Evolutionary conservation across 129 eudicot genomes (phyloP), one percentile per base, ranked within the genome.

Genomic region (Flaveria brownii): DNA sequence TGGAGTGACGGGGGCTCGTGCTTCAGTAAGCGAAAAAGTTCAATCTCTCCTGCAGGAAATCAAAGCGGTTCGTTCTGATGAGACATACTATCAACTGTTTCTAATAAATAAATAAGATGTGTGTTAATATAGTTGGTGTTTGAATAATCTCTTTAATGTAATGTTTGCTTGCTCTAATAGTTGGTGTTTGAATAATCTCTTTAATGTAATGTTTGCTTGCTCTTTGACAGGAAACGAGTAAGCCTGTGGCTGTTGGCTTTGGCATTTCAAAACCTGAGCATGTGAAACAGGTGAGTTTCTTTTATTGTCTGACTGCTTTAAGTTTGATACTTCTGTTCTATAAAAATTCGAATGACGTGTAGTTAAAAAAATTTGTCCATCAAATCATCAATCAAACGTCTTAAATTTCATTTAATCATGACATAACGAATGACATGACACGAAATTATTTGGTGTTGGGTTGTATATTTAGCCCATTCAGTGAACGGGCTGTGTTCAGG

Each of bases 221-320:
- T 2, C 55, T 68, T 79, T 71, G 51, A 54, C 87, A 94, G 98
- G 93, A 86, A 8, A 76, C 96, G 13, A 76, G 16, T 54, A 94
- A 94, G 79, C 97, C 98, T 3, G 96, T 94, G 54, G 98, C 98
- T 41, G 98, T 94, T 75, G 98, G 96, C 25, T 94, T 94, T 80
- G 98, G 98, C 77, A 91, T 94, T 71, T 94, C 98, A 59, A 84
- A 88, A 65, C 96, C 97, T 0, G 98, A 94, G 85, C 98, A 94
- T 73, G 97, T 94, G 75, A 89, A 89, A 69, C 96, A 84, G 93
- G 97, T 85, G 33, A 9, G 66, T 72, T 33, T 66, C 68, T 9
- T 65, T 80, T 68, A 42, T 17, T 43, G 8, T 26, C 16, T 3
- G n/a, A 9, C 41, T 70, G 6, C 17, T 39, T 18, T 17, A 5